Evolutionary conservation across 2,329 filamentous ascomycete genomes (phyloP).

Genomic region (Verticillium isaacii): DNA sequence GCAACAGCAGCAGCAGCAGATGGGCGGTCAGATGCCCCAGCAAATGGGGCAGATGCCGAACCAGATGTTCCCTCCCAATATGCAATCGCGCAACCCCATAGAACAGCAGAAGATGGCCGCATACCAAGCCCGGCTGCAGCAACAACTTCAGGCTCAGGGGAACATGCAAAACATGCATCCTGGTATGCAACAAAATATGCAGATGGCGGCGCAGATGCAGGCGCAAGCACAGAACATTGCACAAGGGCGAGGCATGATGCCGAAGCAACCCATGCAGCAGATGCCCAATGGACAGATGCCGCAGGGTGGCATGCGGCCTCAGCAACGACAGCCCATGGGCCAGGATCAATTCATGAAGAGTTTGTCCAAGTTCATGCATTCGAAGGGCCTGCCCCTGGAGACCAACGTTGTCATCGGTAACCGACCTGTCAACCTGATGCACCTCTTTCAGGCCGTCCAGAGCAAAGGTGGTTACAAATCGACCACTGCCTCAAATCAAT

Average conservation of each 20-base stretch:
- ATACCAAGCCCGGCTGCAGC: slow-evolving; percentile 81
- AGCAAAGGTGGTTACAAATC: slow-evolving; percentile 75
- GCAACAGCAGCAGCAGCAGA: slow-evolving; percentile 14
- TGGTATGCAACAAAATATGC: slow-evolving; percentile 31
- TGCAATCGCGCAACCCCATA: slow-evolving; percentile 47
- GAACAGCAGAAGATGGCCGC: slow-evolving; percentile 70
- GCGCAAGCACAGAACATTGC: slow-evolving; percentile 25
- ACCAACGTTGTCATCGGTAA: slow-evolving; percentile 69
- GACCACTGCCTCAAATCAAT: slow-evolving; percentile 65
- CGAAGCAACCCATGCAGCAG: slow-evolving; percentile 43
- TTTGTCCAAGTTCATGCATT: slow-evolving; percentile 71
- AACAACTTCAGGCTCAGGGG: slow-evolving; percentile 61
- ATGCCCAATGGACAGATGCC: slow-evolving; percentile 55
- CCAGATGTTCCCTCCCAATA: slow-evolving; percentile 25
- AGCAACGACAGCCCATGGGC: slow-evolving; percentile 41
- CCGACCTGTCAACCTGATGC: slow-evolving; percentile 67
- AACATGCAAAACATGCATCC: slow-evolving; percentile 35
- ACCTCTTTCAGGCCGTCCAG: slow-evolving; percentile 69
- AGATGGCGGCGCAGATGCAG: slow-evolving; percentile 30
- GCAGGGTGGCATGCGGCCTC: slow-evolving; percentile 45
- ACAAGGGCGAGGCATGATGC: slow-evolving; percentile 46
- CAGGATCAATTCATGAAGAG: slow-evolving; percentile 72
- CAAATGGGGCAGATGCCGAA: slow-evolving; percentile 34
- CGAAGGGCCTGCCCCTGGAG: slow-evolving; percentile 69
- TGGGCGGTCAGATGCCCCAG: slow-evolving; percentile 27